Conservation (phyloP, 768 basidiomycete genomes). For the Neoboletus magnificus region DNA sequence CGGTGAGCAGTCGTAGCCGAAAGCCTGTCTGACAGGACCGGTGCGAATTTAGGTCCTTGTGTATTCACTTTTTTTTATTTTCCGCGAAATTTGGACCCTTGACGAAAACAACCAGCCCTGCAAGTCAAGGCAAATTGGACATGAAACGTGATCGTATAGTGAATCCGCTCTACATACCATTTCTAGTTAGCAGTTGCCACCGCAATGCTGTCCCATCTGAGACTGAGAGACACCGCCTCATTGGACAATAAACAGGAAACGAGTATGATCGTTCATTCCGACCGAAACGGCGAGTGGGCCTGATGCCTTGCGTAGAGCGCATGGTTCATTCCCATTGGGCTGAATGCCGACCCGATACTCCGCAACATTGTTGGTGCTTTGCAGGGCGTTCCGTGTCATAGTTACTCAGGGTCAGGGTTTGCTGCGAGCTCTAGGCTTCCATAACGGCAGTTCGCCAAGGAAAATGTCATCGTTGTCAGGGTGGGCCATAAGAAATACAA, state of each 20-base stretch:
- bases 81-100: background rate
- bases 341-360: background rate
- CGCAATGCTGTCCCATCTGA: background rate
- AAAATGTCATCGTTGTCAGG: background rate
- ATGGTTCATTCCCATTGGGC: slow-evolving; percentile 4
- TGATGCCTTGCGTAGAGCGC: slow-evolving; percentile 15
- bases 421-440: slow-evolving; percentile 13
- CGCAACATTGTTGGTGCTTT: background rate
- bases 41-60: no score
- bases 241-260: background rate
- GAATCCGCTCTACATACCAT: background rate
- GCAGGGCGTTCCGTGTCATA: slow-evolving; percentile 1
- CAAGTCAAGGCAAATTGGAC: background rate
- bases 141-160: background rate
- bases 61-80: background rate
- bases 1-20: no score
- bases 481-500: background rate
- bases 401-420: slow-evolving; percentile 20
- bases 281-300: background rate
- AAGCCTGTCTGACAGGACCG: background rate
- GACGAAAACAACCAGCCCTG: background rate
- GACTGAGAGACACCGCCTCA: background rate
- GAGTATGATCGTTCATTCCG: background rate
- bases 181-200: background rate
- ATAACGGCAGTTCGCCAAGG: slow-evolving; percentile 1